Base-by-base conservation (phyloP, 768 basidiomycete genomes). In the Agaricus sinodeliciosus region DNA sequence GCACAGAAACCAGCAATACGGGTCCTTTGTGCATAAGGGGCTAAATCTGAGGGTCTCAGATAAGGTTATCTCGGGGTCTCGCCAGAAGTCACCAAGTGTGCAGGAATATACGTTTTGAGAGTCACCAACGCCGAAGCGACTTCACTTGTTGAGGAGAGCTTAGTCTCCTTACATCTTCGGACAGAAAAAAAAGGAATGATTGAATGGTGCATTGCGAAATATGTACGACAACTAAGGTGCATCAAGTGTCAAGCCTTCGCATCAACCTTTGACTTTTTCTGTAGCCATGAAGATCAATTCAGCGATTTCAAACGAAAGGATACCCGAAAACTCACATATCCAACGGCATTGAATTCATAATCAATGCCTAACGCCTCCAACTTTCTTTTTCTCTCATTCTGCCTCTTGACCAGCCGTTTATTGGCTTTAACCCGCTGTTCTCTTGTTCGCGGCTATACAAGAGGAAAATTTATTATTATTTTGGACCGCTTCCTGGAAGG, bases 361-460 rank as follows among this genome's bases (percentile, higher is more conserved):
- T 85, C 77, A 65, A 99, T 95, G 4, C 94, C 95, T 7, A 77
- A 71, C 55, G 84, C 84, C 42, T 76, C 80, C 53, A 98, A 72
- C 69, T 91, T 92, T 45, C 80, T 79, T 63, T 91, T 87, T 57
- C 86, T 82, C 63, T 80, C 74, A 50, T 79, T 75, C 62, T 97
- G 90, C 52, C 90, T 83, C 62, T 80, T 84, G 43, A 93, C 64
- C 46, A 97, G 69, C 43, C 90, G 75, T 49, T 78, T 77, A 51
- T 83, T 77, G 3, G 85, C 82, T 60, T 74, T 79, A 25, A 69
- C 69, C 60, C 86, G 80, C 64, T 90, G 76, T 37, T 81, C 81
- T 55, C 82, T 76, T 2, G 88, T 90, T 54, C 94, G 84, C 7
- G 77, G 73, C 93, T 92, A 37, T 25, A 3, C 18, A 45, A 16